phyloP scores from a whole-genome alignment of 78 protist genomes.

The Dictyostelium firmibasis region DNA sequence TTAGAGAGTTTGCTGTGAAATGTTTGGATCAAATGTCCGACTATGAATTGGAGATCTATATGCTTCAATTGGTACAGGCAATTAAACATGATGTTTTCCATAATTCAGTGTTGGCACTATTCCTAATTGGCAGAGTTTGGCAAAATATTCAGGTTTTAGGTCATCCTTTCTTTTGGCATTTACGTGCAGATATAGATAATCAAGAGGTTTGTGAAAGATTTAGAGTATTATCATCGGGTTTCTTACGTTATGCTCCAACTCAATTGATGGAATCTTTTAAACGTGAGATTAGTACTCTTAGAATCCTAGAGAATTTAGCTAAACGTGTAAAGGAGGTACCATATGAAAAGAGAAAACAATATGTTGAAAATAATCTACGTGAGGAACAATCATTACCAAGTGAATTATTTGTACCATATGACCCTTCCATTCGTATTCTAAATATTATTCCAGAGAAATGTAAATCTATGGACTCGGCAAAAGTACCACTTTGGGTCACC shows the following conservation, averaged over 20 bases:
- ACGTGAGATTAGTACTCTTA: conserved; percentile 16
- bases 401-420: conserved; percentile 27
- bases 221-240: conserved; percentile 32
- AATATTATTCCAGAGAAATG: conserved; percentile 81
- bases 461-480: conserved; percentile 94
- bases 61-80: conserved; percentile 93
- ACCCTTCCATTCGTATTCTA: conserved; percentile 29
- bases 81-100: conserved; percentile 91
- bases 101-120: conserved; percentile 77
- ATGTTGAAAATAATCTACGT: neutral
- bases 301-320: neutral
- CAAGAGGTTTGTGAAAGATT: conserved; percentile 68
- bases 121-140: conserved; percentile 84
- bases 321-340: conserved; percentile 31
- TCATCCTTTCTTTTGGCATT: conserved; percentile 83
- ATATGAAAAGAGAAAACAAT: conserved; percentile 38
- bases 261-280: conserved; percentile 13
- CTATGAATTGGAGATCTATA: conserved; percentile 81
- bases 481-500: conserved; percentile 95
- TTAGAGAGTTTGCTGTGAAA: conserved; percentile 89
- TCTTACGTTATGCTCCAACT: conserved; percentile 38
- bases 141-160: conserved; percentile 19
- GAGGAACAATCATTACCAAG: neutral
- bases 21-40: conserved; percentile 84
- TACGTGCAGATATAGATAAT: conserved; percentile 84